Base-by-base conservation (phyloP, 768 basidiomycete species). In the Leucosporidium scottii region DNA sequence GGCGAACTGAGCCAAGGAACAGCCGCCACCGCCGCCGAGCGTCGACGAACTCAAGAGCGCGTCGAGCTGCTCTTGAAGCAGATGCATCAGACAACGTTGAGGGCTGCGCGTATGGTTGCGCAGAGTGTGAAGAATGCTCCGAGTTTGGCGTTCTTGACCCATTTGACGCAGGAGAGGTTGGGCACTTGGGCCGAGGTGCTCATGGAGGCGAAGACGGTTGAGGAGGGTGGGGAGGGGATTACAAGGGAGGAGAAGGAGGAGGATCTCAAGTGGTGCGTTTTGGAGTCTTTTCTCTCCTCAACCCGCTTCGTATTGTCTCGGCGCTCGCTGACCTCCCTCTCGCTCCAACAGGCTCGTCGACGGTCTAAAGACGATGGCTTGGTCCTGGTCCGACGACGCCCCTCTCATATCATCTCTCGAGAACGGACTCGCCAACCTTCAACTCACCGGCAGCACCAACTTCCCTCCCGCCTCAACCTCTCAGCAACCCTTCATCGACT, bases 41-140 rank as follows among this genome's bases (percentile, higher is more conserved):
- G 67, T 2, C 8, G 44, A 2, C 50, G 71, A 7, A 34, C 58
- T 1, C 49, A 57, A 50, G 65, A 62, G 47, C 64, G 71, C 31
- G 54, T 68, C 30, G 53, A 49, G 34, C 49, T 68, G 18, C 50
- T 72, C 1, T 54, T 49, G 21, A 31, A 51, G 6, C 71, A 72
- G 34, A 56, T 66, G 3, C 50, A 50, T 15, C 13, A 7, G 23
- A 64, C 44, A 0, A 58, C 64, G 15, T 55, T 72, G 56, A 72
- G 68, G 56, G 71, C 55, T 0, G 71, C 67, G 7, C 17, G 71
- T n/a, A 68, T 72, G 64, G 67, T 68, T 23, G 71, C 71, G 8
- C 61, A 63, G 58, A 61, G 61, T 18, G 71, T 72, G 17, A 34
- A 63, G 17, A 65, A 67, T 30, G 71, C 71, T 18, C 71, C 71